A percentile compares a stretch with the other conserved stretches of the same genome.
Conservation (phyloP, 257 asterid genomes). For the Penstemon newberryi region DNA sequence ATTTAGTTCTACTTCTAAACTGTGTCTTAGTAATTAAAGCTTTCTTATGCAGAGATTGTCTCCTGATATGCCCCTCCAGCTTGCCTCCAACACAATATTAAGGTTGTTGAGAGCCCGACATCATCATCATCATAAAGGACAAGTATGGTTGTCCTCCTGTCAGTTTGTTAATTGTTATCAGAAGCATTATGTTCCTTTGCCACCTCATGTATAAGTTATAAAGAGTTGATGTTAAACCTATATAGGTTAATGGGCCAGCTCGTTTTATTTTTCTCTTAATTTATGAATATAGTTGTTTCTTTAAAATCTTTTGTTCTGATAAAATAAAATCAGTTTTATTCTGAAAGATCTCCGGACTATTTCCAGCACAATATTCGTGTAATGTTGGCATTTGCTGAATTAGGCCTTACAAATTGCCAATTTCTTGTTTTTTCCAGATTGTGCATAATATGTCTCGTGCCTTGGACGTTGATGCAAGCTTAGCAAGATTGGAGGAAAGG, state of each 20-base stretch:
- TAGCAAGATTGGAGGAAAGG: conserved; percentile 92
- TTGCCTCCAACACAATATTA: conserved; percentile 82
- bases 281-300: neutral
- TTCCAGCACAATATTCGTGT: neutral
- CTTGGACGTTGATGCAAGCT: conserved; percentile 68
- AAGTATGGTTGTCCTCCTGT: conserved; percentile 46
- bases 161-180: conserved; percentile 17
- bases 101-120: conserved; percentile 84
- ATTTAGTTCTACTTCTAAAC: neutral
- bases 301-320: conserved; percentile 9
- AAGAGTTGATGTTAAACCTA: conserved; percentile 2
- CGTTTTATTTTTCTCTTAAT: neutral
- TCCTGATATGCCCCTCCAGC: conserved; percentile 81
- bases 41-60: conserved; percentile 75
- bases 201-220: neutral
- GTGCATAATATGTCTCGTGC: conserved; percentile 80
- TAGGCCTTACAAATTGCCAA: neutral
- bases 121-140: conserved; percentile 88
- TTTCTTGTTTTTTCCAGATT: conserved; percentile 47
- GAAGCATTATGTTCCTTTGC: conserved; percentile 11
- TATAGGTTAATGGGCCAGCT: neutral
- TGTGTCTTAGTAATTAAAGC: conserved; percentile 16
- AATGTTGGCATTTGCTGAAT: neutral
- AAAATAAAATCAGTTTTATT: neutral
- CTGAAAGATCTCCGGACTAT: neutral